Conservation (phyloP, 2,329 filamentous ascomycete species). For the Hymenoscyphus infarciens region DNA sequence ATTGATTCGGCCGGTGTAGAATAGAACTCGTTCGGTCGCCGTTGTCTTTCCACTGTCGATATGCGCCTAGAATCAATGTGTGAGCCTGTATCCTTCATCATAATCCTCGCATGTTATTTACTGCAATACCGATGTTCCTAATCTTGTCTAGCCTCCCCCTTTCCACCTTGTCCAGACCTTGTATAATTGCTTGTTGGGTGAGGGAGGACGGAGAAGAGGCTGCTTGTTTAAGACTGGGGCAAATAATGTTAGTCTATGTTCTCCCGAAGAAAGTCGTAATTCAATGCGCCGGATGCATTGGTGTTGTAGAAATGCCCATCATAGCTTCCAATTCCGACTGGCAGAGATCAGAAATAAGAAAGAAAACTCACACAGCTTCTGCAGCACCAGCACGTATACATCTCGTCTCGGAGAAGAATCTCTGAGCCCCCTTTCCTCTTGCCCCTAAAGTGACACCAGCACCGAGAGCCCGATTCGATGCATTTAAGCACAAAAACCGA, state of each 20-base stretch:
- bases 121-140: constrained; percentile 96
- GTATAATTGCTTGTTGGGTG: constrained; percentile 30
- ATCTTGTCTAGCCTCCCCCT: constrained; percentile 73
- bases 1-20: constrained; percentile 96
- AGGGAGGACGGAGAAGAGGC: constrained; percentile 28
- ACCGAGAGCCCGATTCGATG: constrained; percentile 21
- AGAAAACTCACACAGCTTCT: constrained; percentile 32
- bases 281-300: neutral
- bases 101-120: constrained; percentile 41
- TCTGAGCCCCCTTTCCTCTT: constrained; percentile 23
- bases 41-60: constrained; percentile 99
- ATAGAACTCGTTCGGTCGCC: constrained; percentile 91
- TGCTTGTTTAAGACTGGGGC: constrained; percentile 31
- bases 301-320: neutral
- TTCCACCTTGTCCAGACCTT: constrained; percentile 57
- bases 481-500: constrained; percentile 33
- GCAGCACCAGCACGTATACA: constrained; percentile 27
- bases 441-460: constrained; percentile 14
- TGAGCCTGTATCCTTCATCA: constrained; percentile 6
- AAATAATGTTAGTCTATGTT: constrained; percentile 8
- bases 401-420: constrained; percentile 32
- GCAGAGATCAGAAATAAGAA: neutral
- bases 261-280: neutral
- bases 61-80: constrained; percentile 63
- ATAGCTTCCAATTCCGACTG: neutral